Percentiles rank a stretch among this genome's conserved stretches.
phyloP scores from a whole-genome alignment of 768 basidiomycete genomes.

The Sarcomyxa edulis region DNA sequence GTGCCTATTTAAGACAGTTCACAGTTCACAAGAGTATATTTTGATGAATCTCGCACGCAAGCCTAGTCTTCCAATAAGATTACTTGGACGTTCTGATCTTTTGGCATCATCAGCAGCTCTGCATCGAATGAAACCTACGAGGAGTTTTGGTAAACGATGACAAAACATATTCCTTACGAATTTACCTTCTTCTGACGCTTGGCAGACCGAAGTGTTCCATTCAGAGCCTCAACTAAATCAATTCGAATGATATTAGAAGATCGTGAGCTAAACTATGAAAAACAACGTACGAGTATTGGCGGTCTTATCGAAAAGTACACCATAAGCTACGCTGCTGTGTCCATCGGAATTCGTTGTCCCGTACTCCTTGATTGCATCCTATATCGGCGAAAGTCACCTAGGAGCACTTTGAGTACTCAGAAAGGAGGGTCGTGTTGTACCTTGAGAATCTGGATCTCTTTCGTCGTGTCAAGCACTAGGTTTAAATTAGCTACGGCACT shows the following conservation, averaged over 20 bases:
- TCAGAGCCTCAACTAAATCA: slow-evolving; percentile 40
- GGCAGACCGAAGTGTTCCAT: slow-evolving; percentile 41
- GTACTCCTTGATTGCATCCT: slow-evolving; percentile 37
- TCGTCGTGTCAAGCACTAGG: slow-evolving; percentile 1
- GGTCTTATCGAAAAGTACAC: slow-evolving; percentile 42
- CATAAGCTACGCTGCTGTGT: slow-evolving; percentile 31
- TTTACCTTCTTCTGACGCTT: slow-evolving; percentile 41
- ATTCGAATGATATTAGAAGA: background rate
- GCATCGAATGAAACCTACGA: slow-evolving; percentile 36
- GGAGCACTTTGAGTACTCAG: background rate
- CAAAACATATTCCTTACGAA: background rate
- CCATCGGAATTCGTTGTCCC: slow-evolving; percentile 35
- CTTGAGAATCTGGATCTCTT: slow-evolving; percentile 3
- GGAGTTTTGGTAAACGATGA: background rate
- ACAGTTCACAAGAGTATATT: no score
- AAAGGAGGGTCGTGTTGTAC: background rate
- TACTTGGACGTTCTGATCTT: slow-evolving; percentile 41
- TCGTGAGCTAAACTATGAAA: background rate
- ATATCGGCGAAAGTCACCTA: background rate
- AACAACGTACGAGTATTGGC: slow-evolving; percentile 36
- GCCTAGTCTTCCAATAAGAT: slow-evolving; percentile 28
- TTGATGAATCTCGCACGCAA: no score
- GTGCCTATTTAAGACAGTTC: no score
- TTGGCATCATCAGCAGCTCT: slow-evolving; percentile 47
- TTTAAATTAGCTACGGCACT: no score